Percentiles rank a stretch among this genome's conserved stretches.
Evolutionary conservation across 1,284 basidiomycete genomes (phyloP).

Genomic region (Melanopsichium pennsylvanicum): DNA sequence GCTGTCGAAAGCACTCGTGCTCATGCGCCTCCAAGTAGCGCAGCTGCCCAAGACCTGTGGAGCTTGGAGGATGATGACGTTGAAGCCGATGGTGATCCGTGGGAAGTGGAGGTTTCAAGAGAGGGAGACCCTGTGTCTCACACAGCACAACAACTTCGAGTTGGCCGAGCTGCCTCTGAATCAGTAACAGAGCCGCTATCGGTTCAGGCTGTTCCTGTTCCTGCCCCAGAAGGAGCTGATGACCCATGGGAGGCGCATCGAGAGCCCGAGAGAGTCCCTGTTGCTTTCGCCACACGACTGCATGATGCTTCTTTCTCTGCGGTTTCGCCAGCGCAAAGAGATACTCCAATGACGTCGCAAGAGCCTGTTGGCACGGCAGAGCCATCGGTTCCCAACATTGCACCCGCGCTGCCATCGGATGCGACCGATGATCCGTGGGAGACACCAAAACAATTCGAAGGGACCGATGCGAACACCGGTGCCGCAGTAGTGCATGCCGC

Average conservation of each 20-base stretch:
- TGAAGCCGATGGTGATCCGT: constrained; percentile 16
- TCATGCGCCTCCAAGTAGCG: neutral
- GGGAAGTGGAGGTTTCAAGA: constrained; percentile 1
- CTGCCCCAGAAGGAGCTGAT: too few species aligned
- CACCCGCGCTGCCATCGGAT: neutral
- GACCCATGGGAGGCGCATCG: constrained; percentile 18
- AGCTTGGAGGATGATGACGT: constrained; percentile 8
- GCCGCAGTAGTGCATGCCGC: too few species aligned
- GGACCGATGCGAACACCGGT: too few species aligned
- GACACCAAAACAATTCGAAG: neutral
- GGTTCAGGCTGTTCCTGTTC: too few species aligned
- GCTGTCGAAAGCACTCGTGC: neutral
- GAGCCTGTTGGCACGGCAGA: neutral
- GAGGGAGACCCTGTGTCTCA: too few species aligned
- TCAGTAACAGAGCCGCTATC: too few species aligned
- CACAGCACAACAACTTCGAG: too few species aligned
- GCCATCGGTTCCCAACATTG: neutral
- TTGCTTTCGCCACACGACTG: neutral
- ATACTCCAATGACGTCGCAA: neutral
- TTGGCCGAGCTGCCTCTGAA: too few species aligned
- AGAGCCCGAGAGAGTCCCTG: neutral
- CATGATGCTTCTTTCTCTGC: neutral
- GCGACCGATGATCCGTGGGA: neutral
- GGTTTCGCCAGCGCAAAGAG: neutral
- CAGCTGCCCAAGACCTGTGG: constrained; percentile 2